Evolutionary conservation across 2,329 filamentous ascomycete genomes (phyloP), one percentile per base, ranked within the genome.

Genomic region (Penicillium hordei): DNA sequence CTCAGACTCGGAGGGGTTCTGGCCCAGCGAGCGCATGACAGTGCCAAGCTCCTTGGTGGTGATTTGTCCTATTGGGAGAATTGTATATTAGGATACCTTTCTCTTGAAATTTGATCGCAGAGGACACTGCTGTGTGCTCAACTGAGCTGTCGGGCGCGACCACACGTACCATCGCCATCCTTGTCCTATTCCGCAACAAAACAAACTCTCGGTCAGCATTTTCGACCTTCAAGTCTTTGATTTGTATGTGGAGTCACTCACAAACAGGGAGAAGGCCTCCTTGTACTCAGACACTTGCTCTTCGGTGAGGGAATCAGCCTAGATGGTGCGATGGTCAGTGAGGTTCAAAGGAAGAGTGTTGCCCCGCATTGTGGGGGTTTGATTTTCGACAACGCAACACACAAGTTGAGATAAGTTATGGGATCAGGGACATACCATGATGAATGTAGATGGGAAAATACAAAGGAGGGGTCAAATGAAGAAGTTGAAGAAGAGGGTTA

Each of bases 211-310:
- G 31, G 64, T 68, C 43, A 72, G 65, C 55, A 51, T 58, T 48
- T 58, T 50, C 45, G 7, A 39, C 54, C 12, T n/a, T 10, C 39
- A 43, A 12, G 17, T 29, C 21, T 33, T 50, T 43, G 55, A 60
- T 46, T 38, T 34, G 38, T 7, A 29, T 8, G 8, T 56, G 38
- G 43, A 44, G 39, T 55, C 19, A 88, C 94, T 89, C 89, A 99
- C 94, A 81, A 99, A 99, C 68, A 99, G 91, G 78, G 94, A 99
- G 83, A 99, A 99, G 55, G 94, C 94, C 84, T 99, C 94, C 90
- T 97, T 99, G 86, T 97, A 99, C 84, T 99, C 94, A 77, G 94
- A 97, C 78, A 99, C 94, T 86, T 99, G 94, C 83, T 99, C 94
- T 86, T 99, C 94, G 72, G 94, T 97, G 75, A 99, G 89, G 79